Percentiles rank a stretch among this genome's conserved stretches.
phyloP scores from a whole-genome alignment of 1,139 yeast genomes.

The Pneumocystis wakefieldiae region DNA sequence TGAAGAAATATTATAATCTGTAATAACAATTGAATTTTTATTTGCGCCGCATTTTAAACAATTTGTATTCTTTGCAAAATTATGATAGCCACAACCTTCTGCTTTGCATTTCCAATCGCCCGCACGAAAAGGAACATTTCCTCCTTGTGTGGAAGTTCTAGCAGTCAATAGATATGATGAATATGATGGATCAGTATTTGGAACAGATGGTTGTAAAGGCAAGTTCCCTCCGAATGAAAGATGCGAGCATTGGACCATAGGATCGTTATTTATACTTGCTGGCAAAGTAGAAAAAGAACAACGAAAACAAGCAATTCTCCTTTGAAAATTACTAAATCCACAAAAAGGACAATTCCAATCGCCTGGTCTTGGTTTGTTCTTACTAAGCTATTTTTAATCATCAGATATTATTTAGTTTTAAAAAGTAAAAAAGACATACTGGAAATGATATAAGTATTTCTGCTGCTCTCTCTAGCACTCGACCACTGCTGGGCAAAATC shows the following conservation, averaged over 20 bases:
- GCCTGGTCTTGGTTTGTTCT: constrained; percentile 88
- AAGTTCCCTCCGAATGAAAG: not conserved
- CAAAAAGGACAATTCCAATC: constrained; percentile 97
- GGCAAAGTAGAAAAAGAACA: constrained; percentile 67
- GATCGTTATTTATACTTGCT: constrained; percentile 8
- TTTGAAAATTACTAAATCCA: constrained; percentile 87
- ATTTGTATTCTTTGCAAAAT: constrained; percentile 78
- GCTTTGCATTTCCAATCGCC: constrained; percentile 90
- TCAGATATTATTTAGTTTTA: not conserved
- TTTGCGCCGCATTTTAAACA: constrained; percentile 82
- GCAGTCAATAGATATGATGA: constrained; percentile 1
- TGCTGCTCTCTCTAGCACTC: constrained; percentile 65
- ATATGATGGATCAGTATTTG: not conserved
- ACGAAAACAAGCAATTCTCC: constrained; percentile 86
- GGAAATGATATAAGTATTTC: constrained; percentile 76
- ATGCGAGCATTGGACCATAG: not conserved
- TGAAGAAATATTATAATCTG: constrained; percentile 8
- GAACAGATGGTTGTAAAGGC: not conserved
- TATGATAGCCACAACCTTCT: constrained; percentile 73
- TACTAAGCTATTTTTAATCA: constrained; percentile 34
- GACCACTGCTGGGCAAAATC: constrained; percentile 70
- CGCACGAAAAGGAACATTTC: constrained; percentile 76
- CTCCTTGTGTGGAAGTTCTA: constrained; percentile 12
- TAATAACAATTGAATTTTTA: constrained; percentile 36
- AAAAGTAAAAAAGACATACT: constrained; percentile 3